Percentiles rank a stretch among this genome's conserved stretches.
phyloP scores from a whole-genome alignment of 139 green algal species.

The Yamagishiella unicocca region DNA sequence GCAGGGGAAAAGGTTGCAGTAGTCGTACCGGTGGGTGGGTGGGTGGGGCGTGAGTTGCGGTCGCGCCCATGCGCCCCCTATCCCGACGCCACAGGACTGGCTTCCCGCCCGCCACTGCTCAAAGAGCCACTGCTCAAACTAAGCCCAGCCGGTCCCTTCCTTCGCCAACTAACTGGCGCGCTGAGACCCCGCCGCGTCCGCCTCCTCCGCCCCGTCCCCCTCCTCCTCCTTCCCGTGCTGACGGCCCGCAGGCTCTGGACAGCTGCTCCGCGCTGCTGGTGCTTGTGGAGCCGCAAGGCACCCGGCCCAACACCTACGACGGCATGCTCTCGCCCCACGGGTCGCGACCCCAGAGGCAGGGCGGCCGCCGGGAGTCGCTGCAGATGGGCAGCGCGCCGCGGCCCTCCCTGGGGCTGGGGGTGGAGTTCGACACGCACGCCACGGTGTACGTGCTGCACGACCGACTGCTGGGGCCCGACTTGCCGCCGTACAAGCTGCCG shows the following conservation, averaged over 20 bases:
- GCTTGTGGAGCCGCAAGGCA: conserved; percentile 16
- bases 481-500: conserved; percentile 41
- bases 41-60: no score
- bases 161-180: no score
- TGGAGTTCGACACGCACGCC: conserved; percentile 6
- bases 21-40: no score
- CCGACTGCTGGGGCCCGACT: conserved; percentile 19
- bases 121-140: no score
- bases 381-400: not conserved
- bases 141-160: no score
- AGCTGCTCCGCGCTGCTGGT: conserved; percentile 40
- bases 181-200: no score
- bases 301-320: not conserved
- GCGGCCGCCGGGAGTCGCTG: not conserved
- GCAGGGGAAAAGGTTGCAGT: no score
- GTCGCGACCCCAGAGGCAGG: not conserved
- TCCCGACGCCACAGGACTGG: no score
- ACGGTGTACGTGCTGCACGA: conserved; percentile 46
- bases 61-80: no score
- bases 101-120: no score
- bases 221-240: not conserved
- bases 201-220: not conserved
- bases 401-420: not conserved
- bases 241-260: not conserved
- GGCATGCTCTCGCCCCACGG: not conserved